These are phyloP conservation scores for Ceratobasidium sp. DNA, from an alignment of 1,284 basidiomycete species.

Conservation along the genomic window DNA sequence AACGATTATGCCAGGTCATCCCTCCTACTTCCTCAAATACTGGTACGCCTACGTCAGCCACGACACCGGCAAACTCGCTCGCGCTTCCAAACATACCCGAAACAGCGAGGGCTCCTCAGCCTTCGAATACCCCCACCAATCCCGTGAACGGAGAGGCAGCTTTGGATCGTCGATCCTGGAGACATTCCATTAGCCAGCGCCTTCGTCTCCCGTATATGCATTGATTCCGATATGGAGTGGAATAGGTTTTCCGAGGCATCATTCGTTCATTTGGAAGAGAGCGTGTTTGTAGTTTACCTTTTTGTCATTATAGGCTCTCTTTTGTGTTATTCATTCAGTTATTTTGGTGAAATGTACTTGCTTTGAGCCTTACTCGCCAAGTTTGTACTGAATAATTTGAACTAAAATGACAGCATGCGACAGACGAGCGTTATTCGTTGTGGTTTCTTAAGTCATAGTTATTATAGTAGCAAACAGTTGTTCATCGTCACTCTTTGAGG, in stretches of 20 bases:
- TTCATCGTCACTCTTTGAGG: too few relatives aligned
- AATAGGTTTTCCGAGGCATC: neutral
- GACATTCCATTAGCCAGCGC: neutral
- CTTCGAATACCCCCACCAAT: neutral
- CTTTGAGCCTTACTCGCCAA: neutral
- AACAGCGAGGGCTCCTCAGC: neutral
- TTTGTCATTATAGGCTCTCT: neutral
- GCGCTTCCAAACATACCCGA: neutral
- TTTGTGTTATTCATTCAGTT: constrained; percentile 5
- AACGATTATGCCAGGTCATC: neutral
- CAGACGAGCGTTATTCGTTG: too few relatives aligned
- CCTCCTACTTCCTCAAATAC: neutral
- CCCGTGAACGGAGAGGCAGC: neutral
- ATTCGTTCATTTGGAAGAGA: neutral
- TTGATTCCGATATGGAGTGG: neutral
- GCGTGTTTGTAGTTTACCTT: neutral
- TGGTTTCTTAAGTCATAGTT: too few relatives aligned
- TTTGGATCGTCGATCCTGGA: neutral
- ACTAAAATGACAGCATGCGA: too few relatives aligned
- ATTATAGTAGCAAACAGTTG: too few relatives aligned
- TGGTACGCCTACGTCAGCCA: neutral
- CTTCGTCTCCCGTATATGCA: constrained; percentile 1
- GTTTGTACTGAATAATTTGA: neutral
- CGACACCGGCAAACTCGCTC: neutral
- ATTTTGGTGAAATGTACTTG: neutral